A percentile compares a stretch with the other conserved stretches of the same genome.
phyloP scores from a whole-genome alignment of 495 filamentous ascomycete genomes.

The Mytilinidion resinicola region DNA sequence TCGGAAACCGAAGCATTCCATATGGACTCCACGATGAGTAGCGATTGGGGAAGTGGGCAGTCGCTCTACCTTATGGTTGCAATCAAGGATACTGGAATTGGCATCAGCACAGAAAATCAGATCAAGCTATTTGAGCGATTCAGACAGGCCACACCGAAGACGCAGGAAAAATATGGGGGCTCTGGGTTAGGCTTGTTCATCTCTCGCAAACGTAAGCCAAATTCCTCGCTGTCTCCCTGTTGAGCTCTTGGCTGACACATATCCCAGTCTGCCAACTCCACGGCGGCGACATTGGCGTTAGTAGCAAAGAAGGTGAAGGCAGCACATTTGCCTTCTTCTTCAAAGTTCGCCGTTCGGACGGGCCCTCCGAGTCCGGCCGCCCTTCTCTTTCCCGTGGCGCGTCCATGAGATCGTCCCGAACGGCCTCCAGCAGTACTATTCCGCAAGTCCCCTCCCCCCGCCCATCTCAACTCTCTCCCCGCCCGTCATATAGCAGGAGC shows the following conservation, averaged over 20 bases:
- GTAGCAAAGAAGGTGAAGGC: slow-evolving; percentile 30
- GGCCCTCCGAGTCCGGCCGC: slow-evolving; percentile 5
- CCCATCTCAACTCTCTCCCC: background rate
- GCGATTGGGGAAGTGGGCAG: slow-evolving; percentile 32
- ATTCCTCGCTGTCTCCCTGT: background rate
- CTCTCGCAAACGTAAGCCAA: slow-evolving; percentile 29
- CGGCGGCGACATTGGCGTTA: slow-evolving; percentile 38
- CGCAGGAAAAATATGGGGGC: slow-evolving; percentile 34
- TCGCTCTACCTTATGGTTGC: slow-evolving; percentile 35
- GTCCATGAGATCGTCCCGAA: slow-evolving; percentile 2
- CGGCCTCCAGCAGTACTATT: no score
- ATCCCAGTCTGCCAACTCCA: slow-evolving; percentile 31
- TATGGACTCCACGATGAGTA: slow-evolving; percentile 29
- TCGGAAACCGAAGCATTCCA: slow-evolving; percentile 16
- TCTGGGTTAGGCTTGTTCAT: slow-evolving; percentile 38
- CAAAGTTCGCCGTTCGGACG: slow-evolving; percentile 26
- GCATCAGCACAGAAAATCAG: slow-evolving; percentile 32
- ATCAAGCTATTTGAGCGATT: slow-evolving; percentile 33
- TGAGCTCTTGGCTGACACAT: background rate
- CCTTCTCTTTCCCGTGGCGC: slow-evolving; percentile 1
- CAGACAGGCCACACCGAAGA: slow-evolving; percentile 37
- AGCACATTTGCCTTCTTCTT: slow-evolving; percentile 37
- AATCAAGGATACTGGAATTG: slow-evolving; percentile 37
- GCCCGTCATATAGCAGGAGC: slow-evolving; percentile 10
- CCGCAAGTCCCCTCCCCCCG: background rate